Evolutionary conservation across 2,329 filamentous ascomycete species (phyloP), one percentile per base, ranked within the genome.

Genomic region (Nemania sp.): DNA sequence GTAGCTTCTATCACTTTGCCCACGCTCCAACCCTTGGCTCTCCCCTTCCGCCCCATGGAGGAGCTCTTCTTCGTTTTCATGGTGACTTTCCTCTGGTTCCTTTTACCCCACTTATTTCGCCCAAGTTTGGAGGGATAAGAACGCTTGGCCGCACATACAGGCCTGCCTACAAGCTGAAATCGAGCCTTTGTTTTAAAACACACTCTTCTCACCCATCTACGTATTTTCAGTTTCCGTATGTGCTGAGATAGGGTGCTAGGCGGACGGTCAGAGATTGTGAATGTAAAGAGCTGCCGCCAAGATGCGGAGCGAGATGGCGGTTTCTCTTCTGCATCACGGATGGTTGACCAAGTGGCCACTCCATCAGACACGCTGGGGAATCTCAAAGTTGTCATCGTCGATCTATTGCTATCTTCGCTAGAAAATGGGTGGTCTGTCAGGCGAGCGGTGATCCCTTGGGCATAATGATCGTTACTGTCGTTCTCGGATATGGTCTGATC

Each of bases 191-290:
- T 62, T 15, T 56, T 57, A 9, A 54, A 54, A 39, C 50, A 65
- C 22, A 61, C 54, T 31, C 60, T 61, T 40, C 60, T 63, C 3
- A 59, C 53, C 65, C 65, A 64, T 37, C 54, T 64, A 30, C 45
- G 54, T 19, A 66, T 23, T 23, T 58, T 62, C 45, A 63, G 57
- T 28, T 60, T 64, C 22, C 63, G 59, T 12, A 64, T 48, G 9
- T 58, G 61, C 24, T 57, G 56, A 1, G 51, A 24, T 5, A 60
- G 5, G 4, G 55, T 59, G 14, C 20, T 40, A 1, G 61, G 53
- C 12, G 63, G 54, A 5, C n/a, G 45, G n/a, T 56, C 57, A 5
- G 59, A 17, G 14, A 36, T 20, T 5, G 23, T 12, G 11, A 37
- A 23, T 5, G 41, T 33, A 46, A 60, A 50, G 43, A 59, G 42